Evolutionary conservation across 1,284 basidiomycete species (phyloP), one percentile per base, ranked within the genome.

Genomic region (Mycena citricolor): DNA sequence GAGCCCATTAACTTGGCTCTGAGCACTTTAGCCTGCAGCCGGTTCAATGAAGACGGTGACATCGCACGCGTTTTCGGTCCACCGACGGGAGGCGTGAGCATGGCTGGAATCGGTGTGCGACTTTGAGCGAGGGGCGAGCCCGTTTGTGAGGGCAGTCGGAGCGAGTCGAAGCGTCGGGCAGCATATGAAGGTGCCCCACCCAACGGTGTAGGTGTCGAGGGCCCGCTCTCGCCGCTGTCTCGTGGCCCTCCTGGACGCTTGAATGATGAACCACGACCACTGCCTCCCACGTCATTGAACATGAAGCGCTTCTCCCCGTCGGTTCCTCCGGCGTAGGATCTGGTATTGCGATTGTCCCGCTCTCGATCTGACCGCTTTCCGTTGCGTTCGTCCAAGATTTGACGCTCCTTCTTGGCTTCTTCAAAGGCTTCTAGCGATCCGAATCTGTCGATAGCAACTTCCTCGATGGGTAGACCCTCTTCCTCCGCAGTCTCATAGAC

Each of bases 401-500:
- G 76, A 7, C 87, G 74, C 62, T 99, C 95, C 57, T 90, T 87
- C 44, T 81, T 76, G 2, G 93, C 94, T 56, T 94, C 90, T 49
- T 92, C 79, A 59, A 93, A 99, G 4, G 87, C 88, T 32, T 88
- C 81, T 32, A 94, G 62, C 1, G 81, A 82, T 13, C 88, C 90
- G 58, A 94, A 97, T 6, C 93, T 79, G 51, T 98, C 95, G 20
- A 92, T 56, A 0, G 89, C 95, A 17, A 98, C 80, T 42, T 94
- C 83, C 59, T 93, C 86, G 2, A 95, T 63, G 0, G 82, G 58
- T 16, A 78, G 69, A 3, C 79, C 77, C 55, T 94, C 91, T 58
- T 95, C 92, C 51, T 93, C 84, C 0, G 90, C 92, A 4, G 88
- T 79, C 63, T 98, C 94, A 61, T 90, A 93, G 1, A 93, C 85